Evolutionary conservation across 768 basidiomycete species (phyloP), one percentile per base, ranked within the genome.

Genomic region (Aureoboletus auriporus): DNA sequence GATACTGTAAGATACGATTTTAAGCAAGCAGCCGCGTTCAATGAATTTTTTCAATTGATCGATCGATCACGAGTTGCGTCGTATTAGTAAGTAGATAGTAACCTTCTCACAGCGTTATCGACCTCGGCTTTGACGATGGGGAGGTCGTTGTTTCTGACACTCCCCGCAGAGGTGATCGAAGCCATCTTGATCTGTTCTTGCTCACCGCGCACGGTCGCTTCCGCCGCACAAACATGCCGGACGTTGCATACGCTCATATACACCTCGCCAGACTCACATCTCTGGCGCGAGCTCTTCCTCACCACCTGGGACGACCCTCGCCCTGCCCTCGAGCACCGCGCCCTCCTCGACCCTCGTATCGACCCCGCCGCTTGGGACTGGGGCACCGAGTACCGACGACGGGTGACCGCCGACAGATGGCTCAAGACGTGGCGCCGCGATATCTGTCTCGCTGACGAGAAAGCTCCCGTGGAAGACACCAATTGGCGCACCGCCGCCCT

Each of bases 241-340:
- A 54, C 50, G n/a, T 50, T 76, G 38, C 59, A 57, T 41, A 53
- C 58, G 11, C 63, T 77, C 26, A 63, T 77, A 12, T 68, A 74
- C 46, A 42, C 46, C 9, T 60, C 66, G 0, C 50, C 60, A 0
- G 64, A 72, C 50, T 55, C 67, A 27, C 67, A 73, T 52, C 60
- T 79, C 27, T 80, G 79, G 79, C 61, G 75, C 23, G 67, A 71
- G 33, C 63, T 79, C 29, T 80, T 75, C 56, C 68, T 80, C 20
- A 59, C 68, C 1, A 66, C 63, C 2, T 80, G 78, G 59, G 79
- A 80, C 47, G 76, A 80, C 47, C 79, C 78, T 0, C 63, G 76
- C 29, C 56, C 60, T 10, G 68, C 68, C 7, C 52, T 66, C 27
- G 48, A 52, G 27, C 60, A 69, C 13, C 43, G 63, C 13, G 51